These are phyloP conservation scores for Arabidopsis suecica DNA, from an alignment of 345 rosid genomes.

Conservation along the genomic window DNA sequence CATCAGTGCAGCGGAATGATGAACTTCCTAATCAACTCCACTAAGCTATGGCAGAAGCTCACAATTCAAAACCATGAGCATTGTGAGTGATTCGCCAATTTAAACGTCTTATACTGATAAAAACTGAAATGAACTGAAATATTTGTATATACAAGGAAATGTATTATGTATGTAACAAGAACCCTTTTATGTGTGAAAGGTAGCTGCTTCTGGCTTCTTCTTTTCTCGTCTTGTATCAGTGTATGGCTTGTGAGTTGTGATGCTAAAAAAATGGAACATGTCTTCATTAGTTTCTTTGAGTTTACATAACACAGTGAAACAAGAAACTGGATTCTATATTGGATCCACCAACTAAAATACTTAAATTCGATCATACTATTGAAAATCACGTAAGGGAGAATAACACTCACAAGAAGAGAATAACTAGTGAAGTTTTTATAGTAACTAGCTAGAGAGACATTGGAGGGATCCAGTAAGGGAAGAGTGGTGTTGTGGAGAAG, in stretches of 20 bases:
- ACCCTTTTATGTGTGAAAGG: not conserved
- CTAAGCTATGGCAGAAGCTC: constrained; percentile 60
- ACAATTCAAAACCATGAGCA: constrained; percentile 60
- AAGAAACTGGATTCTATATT: constrained; percentile 15
- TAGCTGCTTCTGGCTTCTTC: constrained; percentile 12
- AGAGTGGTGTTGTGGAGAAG: too few species aligned
- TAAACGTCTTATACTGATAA: not conserved
- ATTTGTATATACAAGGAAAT: not conserved
- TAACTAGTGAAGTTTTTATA: not conserved
- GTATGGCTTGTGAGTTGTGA: constrained; percentile 12
- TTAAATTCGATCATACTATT: not conserved
- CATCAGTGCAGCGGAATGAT: constrained; percentile 61
- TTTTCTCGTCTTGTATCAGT: not conserved
- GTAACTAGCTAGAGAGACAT: too few species aligned
- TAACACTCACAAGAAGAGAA: too few species aligned
- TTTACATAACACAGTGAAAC: constrained; percentile 25
- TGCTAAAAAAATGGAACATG: constrained; percentile 28
- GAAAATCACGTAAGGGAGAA: too few species aligned
- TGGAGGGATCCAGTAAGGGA: too few species aligned
- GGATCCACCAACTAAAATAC: constrained; percentile 23
- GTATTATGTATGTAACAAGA: constrained; percentile 1
- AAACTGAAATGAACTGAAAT: not conserved
- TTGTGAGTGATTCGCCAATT: constrained; percentile 27
- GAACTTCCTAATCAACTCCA: constrained; percentile 56
- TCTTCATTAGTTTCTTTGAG: constrained; percentile 22